Evolutionary conservation across 129 eudicot genomes (phyloP).

Genomic region (Chrysanthemum seticuspe): DNA sequence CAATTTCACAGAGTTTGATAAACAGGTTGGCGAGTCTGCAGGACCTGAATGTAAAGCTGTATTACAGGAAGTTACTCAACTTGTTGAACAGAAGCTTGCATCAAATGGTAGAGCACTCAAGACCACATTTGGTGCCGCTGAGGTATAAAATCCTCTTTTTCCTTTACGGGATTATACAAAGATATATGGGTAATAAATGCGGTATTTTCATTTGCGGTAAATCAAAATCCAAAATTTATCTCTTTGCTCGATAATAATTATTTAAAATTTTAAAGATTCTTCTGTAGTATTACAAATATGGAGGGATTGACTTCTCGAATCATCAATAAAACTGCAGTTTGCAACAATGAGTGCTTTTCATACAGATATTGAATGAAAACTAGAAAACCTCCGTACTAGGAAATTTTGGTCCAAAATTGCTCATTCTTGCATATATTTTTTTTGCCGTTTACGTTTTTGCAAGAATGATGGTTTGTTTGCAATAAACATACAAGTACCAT

Average conservation of each 20-base stretch:
- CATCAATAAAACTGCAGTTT: too few relatives aligned
- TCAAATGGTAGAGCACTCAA: slow-evolving; percentile 57
- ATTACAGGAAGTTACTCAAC: slow-evolving; percentile 81
- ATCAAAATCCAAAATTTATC: neutral
- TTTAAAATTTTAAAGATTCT: neutral
- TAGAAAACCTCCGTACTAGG: too few relatives aligned
- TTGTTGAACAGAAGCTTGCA: slow-evolving; percentile 73
- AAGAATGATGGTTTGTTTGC: slow-evolving; percentile 2
- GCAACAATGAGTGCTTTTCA: too few relatives aligned
- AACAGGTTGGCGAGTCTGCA: slow-evolving; percentile 94
- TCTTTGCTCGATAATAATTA: neutral
- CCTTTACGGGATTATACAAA: slow-evolving; percentile 5
- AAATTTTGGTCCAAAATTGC: neutral
- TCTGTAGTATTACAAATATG: neutral
- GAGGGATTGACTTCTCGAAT: neutral
- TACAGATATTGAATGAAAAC: too few relatives aligned
- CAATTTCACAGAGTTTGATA: slow-evolving; percentile 81
- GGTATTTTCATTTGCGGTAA: neutral
- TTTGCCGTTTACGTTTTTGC: neutral
- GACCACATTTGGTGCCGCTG: slow-evolving; percentile 60
- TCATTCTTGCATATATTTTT: neutral
- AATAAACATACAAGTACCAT: neutral
- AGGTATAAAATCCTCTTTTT: slow-evolving; percentile 46
- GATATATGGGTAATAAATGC: neutral
- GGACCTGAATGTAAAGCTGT: slow-evolving; percentile 97